Evolutionary conservation across 2,329 filamentous ascomycete genomes (phyloP).

Genomic region (Beauveria australis): DNA sequence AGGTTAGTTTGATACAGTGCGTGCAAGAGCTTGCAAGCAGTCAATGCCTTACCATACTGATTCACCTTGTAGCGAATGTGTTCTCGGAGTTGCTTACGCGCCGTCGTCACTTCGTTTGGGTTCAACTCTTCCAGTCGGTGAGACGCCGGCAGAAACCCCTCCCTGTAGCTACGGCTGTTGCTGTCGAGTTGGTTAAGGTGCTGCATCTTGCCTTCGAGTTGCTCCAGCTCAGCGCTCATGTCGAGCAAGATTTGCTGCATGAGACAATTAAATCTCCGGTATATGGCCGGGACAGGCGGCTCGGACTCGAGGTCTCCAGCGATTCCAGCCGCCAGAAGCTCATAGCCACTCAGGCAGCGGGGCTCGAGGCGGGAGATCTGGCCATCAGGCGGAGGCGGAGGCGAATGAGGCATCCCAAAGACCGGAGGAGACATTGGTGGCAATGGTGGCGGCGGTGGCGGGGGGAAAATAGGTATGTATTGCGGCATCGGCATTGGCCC

Average conservation of each 20-base stretch:
- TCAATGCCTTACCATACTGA: constrained; percentile 53
- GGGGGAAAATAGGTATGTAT: background rate
- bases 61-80: constrained; percentile 57
- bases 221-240: constrained; percentile 74
- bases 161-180: constrained; percentile 33
- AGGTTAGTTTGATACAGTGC: constrained; percentile 25
- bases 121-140: constrained; percentile 47
- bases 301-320: constrained; percentile 16
- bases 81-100: constrained; percentile 51
- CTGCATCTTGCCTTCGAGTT: constrained; percentile 71
- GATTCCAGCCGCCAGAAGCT: constrained; percentile 51
- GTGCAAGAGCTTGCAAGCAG: background rate
- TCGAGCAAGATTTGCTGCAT: constrained; percentile 78
- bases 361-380: constrained; percentile 24
- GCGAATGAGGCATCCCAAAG: background rate
- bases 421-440: background rate
- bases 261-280: constrained; percentile 72
- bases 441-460: background rate
- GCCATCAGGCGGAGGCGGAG: background rate
- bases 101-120: constrained; percentile 50
- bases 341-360: constrained; percentile 49
- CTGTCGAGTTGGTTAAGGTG: constrained; percentile 55
- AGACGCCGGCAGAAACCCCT: constrained; percentile 47
- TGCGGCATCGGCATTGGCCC: background rate
- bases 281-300: constrained; percentile 50